A percentile compares a stretch with the other conserved stretches of the same genome.
These are phyloP conservation scores for Epichloe coenophiala DNA, from an alignment of 2,329 filamentous ascomycete species.

Conservation along the genomic window DNA sequence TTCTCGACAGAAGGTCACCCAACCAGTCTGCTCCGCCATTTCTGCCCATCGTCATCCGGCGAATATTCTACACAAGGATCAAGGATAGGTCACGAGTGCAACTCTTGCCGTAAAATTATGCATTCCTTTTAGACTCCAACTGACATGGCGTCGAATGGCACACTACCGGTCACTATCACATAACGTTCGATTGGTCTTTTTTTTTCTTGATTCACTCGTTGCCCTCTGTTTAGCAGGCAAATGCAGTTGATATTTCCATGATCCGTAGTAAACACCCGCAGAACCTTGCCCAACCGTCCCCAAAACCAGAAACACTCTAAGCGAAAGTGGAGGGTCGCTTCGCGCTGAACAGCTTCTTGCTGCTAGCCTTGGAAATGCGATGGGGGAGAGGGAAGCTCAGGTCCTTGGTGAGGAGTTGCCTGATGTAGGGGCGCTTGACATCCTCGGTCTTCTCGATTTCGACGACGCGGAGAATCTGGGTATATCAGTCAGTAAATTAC, in stretches of 20 bases:
- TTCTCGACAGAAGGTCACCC: too few relatives aligned
- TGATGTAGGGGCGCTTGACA: constrained; percentile 98
- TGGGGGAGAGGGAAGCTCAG: constrained; percentile 98
- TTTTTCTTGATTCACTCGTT: constrained; percentile 30
- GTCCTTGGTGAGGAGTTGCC: constrained; percentile 89
- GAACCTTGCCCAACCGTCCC: constrained; percentile 38
- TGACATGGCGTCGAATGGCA: constrained; percentile 1
- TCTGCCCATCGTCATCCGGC: too few relatives aligned
- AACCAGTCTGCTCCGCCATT: too few relatives aligned
- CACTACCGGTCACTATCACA: constrained; percentile 1
- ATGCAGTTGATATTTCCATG: constrained; percentile 47
- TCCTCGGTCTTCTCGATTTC: constrained; percentile 91
- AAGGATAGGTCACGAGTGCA: neutral
- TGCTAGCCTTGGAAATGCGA: constrained; percentile 70
- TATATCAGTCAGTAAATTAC: constrained; percentile 6
- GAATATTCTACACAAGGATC: too few relatives aligned
- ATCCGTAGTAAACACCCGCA: constrained; percentile 48
- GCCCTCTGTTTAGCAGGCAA: constrained; percentile 34
- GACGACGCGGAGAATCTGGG: constrained; percentile 90
- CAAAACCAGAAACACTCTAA: constrained; percentile 52
- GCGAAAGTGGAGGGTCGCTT: constrained; percentile 95
- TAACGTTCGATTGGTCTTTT: constrained; percentile 8
- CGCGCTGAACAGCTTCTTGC: constrained; percentile 86
- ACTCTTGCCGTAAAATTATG: constrained; percentile 1
- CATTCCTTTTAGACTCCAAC: constrained; percentile 6